Conservation (phyloP, 129 eudicot species). For the Lactuca saligna region DNA sequence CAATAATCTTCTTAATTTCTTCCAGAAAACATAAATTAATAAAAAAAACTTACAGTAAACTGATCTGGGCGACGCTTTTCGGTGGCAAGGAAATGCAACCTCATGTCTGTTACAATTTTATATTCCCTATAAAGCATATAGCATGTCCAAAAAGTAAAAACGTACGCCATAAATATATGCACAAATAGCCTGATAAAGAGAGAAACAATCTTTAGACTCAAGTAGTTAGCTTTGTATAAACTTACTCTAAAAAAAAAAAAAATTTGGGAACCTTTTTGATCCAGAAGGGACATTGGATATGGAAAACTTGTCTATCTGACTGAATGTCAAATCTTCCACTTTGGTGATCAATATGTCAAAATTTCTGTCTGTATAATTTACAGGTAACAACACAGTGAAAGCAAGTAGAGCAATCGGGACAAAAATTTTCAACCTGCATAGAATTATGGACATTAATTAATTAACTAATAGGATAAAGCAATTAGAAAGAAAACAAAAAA, state of each 20-base stretch:
- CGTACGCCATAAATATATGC: slow-evolving; percentile 57
- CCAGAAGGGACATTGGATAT: slow-evolving; percentile 70
- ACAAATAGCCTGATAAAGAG: slow-evolving; percentile 21
- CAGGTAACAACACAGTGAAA: slow-evolving; percentile 70
- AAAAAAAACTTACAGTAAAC: slow-evolving; percentile 6
- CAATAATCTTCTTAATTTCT: too few species aligned
- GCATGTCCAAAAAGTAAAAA: slow-evolving; percentile 58
- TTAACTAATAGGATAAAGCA: too few species aligned
- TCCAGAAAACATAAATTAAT: too few species aligned
- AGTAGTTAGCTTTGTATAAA: not conserved
- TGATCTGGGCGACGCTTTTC: slow-evolving; percentile 54
- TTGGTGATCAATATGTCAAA: slow-evolving; percentile 20
- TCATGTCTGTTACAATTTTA: slow-evolving; percentile 46
- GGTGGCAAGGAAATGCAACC: slow-evolving; percentile 59
- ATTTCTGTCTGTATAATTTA: slow-evolving; percentile 60
- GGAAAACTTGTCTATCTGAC: slow-evolving; percentile 68
- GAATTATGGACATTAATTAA: too few species aligned
- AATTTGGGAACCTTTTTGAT: slow-evolving; percentile 43
- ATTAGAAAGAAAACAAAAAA: not conserved
- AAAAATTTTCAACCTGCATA: slow-evolving; percentile 77
- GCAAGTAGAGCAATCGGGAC: slow-evolving; percentile 68
- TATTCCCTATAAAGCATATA: slow-evolving; percentile 56
- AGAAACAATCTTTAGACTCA: not conserved
- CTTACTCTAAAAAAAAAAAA: not conserved
- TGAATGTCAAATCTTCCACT: slow-evolving; percentile 50